phyloP scores from a whole-genome alignment of 2,329 filamentous ascomycete species.

The Aureobasidium melanogenum region DNA sequence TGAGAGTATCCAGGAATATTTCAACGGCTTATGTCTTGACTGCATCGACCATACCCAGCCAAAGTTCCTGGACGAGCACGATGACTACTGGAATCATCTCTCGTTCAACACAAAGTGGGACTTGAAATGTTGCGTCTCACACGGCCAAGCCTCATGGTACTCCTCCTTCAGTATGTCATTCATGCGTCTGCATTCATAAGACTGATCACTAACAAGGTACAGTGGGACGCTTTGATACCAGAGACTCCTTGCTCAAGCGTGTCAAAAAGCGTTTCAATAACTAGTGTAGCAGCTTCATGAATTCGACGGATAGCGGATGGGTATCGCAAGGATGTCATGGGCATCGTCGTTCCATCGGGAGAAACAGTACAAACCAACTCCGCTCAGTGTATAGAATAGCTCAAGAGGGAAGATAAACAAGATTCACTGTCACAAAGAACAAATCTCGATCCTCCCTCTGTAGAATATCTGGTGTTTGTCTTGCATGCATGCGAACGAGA shows the following conservation, averaged over 20 bases:
- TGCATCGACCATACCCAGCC: constrained; percentile 21
- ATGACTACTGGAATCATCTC: constrained; percentile 20
- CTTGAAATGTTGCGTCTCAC: constrained; percentile 19
- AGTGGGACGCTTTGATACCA: background rate
- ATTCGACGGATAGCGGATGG: background rate
- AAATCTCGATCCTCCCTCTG: background rate
- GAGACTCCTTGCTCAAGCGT: background rate
- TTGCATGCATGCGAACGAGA: background rate
- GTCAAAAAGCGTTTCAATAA: background rate
- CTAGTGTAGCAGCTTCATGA: background rate
- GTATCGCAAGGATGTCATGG: background rate
- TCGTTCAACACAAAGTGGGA: constrained; percentile 19
- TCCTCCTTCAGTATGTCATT: constrained; percentile 17
- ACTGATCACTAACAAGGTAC: background rate
- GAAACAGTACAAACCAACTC: background rate
- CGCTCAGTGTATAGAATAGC: background rate
- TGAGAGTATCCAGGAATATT: constrained; percentile 10
- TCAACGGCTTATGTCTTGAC: constrained; percentile 27
- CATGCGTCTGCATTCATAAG: background rate
- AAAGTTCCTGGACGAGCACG: constrained; percentile 14
- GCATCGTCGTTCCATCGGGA: background rate
- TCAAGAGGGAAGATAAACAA: background rate
- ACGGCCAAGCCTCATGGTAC: constrained; percentile 25
- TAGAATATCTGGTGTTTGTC: background rate
- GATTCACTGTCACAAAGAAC: background rate